Evolutionary conservation across 108 stramenopile genomes (phyloP), one percentile per base, ranked within the genome.

Genomic region (Cyclostephanos tholiformis): DNA sequence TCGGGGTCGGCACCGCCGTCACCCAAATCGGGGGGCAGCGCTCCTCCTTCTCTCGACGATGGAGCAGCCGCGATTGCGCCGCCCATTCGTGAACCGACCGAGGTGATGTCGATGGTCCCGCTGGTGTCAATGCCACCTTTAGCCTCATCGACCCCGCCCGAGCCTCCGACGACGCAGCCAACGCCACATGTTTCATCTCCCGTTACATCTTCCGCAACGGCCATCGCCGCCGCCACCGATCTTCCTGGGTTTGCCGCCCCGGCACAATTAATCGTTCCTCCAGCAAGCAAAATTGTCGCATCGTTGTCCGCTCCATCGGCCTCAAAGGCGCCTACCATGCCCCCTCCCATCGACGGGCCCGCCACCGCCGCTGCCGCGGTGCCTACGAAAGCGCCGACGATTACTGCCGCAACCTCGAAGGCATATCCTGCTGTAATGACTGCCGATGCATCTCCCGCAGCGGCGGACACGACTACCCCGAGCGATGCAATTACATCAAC

Each of bases 251-350:
- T 58, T 17, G 26, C 13, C 20, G 30, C 57, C 27, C 7, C 27
- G 17, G 13, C 57, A 30, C 29, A 12, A 35, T 32, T 29, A 2
- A 30, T 25, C 57, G 57, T 27, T 11, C 16, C 30, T 12, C 30
- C 57, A 26, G 26, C 23, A 12, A 13, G 30, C 4, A 13, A 35
- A 4, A 27, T 5, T 58, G 57, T 30, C 27, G 57, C 57, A 12
- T 58, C 57, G 27, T 26, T 26, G 57, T 10, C 53, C 27, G 30
- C 57, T 27, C 25, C 57, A 30, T 58, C 57, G 9, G 57, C 57
- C 29, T 58, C 57, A 0, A 58, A 16, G 27, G 57, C 57, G 57
- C 26, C 53, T 13, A 58, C 29, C 57, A 58, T 5, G 9, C 30
- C 25, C 30, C 16, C 57, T 30, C 27, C 57, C 57, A 27, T 29